These are phyloP conservation scores for Fusarium bactridioides DNA, from an alignment of 2,329 filamentous ascomycete genomes.

Conservation along the genomic window DNA sequence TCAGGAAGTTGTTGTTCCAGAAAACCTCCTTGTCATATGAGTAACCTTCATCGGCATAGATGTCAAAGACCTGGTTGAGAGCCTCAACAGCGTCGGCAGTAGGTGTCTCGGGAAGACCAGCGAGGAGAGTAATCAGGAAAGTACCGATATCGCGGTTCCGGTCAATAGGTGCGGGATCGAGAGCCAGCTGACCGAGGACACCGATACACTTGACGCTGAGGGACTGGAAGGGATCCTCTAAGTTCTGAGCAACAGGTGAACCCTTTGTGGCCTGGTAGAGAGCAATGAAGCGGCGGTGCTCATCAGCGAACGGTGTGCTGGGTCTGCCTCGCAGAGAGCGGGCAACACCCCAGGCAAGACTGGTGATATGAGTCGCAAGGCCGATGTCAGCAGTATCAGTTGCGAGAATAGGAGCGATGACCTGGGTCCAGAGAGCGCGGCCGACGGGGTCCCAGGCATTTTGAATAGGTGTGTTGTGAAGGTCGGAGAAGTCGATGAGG, in stretches of 20 bases:
- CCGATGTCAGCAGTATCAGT: constrained; percentile 68
- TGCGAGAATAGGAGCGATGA: constrained; percentile 64
- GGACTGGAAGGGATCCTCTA: constrained; percentile 65
- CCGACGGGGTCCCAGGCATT: constrained; percentile 63
- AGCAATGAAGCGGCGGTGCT: constrained; percentile 70
- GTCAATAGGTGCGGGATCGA: constrained; percentile 59
- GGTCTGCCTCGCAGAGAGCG: constrained; percentile 59
- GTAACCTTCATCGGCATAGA: constrained; percentile 69
- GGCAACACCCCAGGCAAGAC: constrained; percentile 71
- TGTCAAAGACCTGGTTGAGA: constrained; percentile 71
- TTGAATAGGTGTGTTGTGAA: constrained; percentile 60
- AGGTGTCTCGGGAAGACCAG: constrained; percentile 59
- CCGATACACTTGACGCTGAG: constrained; percentile 73
- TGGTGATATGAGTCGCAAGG: constrained; percentile 69
- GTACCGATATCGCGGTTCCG: constrained; percentile 70
- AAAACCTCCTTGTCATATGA: constrained; percentile 69
- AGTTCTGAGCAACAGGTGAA: constrained; percentile 36
- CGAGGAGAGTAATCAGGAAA: constrained; percentile 66
- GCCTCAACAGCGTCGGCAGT: constrained; percentile 69
- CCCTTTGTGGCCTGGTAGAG: constrained; percentile 67
- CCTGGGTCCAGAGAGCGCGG: constrained; percentile 64
- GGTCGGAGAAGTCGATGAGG: constrained; percentile 65
- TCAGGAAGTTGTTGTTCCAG: constrained; percentile 67
- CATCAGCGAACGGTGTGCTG: constrained; percentile 58
- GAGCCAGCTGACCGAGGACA: constrained; percentile 69